Percentiles rank a stretch among this genome's conserved stretches.
These are phyloP conservation scores for Coniochaeta sp. DNA, from an alignment of 2,329 filamentous ascomycete species.

Conservation along the genomic window DNA sequence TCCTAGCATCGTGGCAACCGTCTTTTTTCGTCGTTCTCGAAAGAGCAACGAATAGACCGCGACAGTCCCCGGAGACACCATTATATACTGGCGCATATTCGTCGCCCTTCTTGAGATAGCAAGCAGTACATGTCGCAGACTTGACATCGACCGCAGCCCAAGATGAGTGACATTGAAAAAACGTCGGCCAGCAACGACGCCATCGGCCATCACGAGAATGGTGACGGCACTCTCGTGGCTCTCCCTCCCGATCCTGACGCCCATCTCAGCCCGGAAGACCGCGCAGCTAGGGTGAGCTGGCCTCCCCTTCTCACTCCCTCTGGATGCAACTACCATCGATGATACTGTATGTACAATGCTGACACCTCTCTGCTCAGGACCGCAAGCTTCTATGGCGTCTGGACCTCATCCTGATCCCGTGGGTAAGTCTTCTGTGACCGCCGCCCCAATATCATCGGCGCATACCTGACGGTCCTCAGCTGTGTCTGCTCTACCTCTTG, in stretches of 20 bases:
- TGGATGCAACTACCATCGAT: too few species aligned
- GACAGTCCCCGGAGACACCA: too few species aligned
- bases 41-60: too few species aligned
- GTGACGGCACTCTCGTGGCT: slow-evolving; percentile 3
- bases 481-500: slow-evolving; percentile 65
- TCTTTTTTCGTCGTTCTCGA: too few species aligned
- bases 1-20: too few species aligned
- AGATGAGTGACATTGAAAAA: slow-evolving; percentile 4
- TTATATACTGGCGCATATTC: too few species aligned
- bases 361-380: slow-evolving; percentile 15
- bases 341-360: background rate
- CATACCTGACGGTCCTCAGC: slow-evolving; percentile 26
- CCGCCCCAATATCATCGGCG: background rate
- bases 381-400: slow-evolving; percentile 22
- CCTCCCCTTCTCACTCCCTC: background rate
- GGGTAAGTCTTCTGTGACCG: slow-evolving; percentile 18
- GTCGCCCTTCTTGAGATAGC: too few species aligned
- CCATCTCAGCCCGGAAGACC: slow-evolving; percentile 12
- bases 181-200: background rate
- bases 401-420: slow-evolving; percentile 26
- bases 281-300: slow-evolving; percentile 10
- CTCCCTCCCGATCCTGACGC: slow-evolving; percentile 19
- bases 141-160: background rate
- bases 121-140: background rate
- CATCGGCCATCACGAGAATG: background rate